Percentiles rank a stretch among this genome's conserved stretches.
These are phyloP conservation scores for Hydrangea macrophylla DNA, from an alignment of 148 eudicot species.

Conservation along the genomic window DNA sequence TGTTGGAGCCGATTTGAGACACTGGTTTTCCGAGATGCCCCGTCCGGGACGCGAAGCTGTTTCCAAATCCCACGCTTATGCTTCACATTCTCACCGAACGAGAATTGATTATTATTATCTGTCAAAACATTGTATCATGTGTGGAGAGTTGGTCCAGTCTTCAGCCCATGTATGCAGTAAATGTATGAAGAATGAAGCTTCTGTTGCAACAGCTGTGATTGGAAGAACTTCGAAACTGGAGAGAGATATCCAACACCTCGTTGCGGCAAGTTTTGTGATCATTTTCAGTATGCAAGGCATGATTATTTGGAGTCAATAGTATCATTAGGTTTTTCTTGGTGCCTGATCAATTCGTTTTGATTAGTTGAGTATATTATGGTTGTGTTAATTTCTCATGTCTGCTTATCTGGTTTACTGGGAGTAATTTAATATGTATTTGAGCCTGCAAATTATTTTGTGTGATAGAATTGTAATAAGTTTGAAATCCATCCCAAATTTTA, in stretches of 20 bases:
- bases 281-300: too few relatives aligned
- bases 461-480: not conserved
- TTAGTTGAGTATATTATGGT: not conserved
- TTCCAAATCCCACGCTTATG: slow-evolving; percentile 46
- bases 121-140: slow-evolving; percentile 74
- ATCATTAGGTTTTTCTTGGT: not conserved
- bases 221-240: slow-evolving; percentile 83
- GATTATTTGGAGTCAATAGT: not conserved
- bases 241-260: slow-evolving; percentile 80
- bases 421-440: not conserved
- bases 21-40: slow-evolving; percentile 84
- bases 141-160: slow-evolving; percentile 71
- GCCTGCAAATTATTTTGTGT: not conserved
- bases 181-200: slow-evolving; percentile 57
- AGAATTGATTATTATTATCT: slow-evolving; percentile 86
- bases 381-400: not conserved
- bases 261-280: slow-evolving; percentile 55
- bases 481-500: not conserved
- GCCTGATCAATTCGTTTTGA: not conserved
- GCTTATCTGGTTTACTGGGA: not conserved
- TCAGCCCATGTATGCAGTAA: slow-evolving; percentile 53
- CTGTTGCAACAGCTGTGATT: slow-evolving; percentile 51
- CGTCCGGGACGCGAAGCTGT: slow-evolving; percentile 58
- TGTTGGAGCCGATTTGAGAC: slow-evolving; percentile 72
- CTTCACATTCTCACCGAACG: slow-evolving; percentile 51